phyloP scores from a whole-genome alignment of 257 asterid genomes.

The Solanum okadae region DNA sequence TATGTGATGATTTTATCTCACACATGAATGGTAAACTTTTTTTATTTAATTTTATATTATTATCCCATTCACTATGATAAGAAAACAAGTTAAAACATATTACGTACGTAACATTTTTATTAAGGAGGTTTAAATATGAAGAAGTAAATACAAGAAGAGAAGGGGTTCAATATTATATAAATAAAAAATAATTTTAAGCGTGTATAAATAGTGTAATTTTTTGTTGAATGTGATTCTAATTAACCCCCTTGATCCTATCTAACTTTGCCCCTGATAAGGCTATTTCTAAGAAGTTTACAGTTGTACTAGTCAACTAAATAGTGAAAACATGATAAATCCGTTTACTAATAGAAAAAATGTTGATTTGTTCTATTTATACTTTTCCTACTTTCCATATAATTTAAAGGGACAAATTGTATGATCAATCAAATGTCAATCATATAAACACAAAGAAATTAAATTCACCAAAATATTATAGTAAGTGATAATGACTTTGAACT shows the following conservation, averaged over 20 bases:
- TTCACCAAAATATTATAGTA: neutral
- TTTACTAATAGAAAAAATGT: neutral
- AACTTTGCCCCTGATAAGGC: neutral
- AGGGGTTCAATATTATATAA: neutral
- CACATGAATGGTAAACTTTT: neutral
- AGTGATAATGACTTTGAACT: neutral
- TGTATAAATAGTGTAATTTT: neutral
- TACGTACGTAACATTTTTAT: neutral
- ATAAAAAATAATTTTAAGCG: accelerated
- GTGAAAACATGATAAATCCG: neutral
- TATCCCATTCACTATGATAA: neutral
- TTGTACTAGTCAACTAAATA: neutral
- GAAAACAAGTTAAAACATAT: neutral
- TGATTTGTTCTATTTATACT: neutral
- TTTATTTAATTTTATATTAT: neutral
- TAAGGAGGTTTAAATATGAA: too few species aligned
- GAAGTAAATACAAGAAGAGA: neutral
- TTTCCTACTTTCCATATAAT: neutral
- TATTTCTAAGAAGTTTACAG: neutral
- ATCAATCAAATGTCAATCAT: neutral
- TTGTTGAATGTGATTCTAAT: accelerated
- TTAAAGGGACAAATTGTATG: neutral
- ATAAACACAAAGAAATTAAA: neutral
- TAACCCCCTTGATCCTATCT: accelerated
- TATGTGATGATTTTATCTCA: neutral